Evolutionary conservation across 164 flowering plant genomes (phyloP), one percentile per base, ranked within the genome.

Genomic region (Berberis thunbergii): DNA sequence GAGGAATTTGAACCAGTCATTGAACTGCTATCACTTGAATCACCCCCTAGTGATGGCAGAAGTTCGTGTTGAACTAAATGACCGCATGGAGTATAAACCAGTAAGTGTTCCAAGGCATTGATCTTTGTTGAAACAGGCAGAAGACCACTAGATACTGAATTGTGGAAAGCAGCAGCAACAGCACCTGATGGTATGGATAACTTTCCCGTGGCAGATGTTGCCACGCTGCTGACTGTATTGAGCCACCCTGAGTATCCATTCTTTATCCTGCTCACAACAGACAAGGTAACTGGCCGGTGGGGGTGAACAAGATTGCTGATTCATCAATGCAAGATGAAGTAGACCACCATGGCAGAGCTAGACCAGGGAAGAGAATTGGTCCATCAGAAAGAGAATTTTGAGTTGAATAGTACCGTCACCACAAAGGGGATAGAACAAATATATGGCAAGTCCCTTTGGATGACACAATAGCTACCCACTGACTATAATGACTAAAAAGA

Each of bases 401-500:
- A 53, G 84, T 64, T 85, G 89, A 69, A 91, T 82, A 73, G 81
- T 82, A 71, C 80, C 72, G 65, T 95, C 91, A 38, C 97, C 99
- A 62, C 97, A 86, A 91, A 58, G 99, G 97, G 43, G 97, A 87
- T 40, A 95, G 72, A 43, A 79, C 83, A 78, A 74, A 95, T 56
- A 91, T 73, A 74, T 91, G 97, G 77, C 97, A 86, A 68, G 99
- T 95, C 57, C 97, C 97, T 74, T 81, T 76, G 53, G 99, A 81
- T 45, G 97, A 84, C 67, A 87, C 72, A 69, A 95, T 83, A 39
- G 96, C 87, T 74, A 91, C 67, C 99, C 99, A 91, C 76, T 89
- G 97, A 69, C 99, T 89, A 65, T 79, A 85, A 66, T 79, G 75
- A 76, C 97, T 91, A 77, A 91, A 95, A 77, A 83, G 66, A 95